A percentile compares a stretch with the other conserved stretches of the same genome.
Conservation (phyloP, 495 filamentous ascomycete species). For the Penicillium subrubescens region DNA sequence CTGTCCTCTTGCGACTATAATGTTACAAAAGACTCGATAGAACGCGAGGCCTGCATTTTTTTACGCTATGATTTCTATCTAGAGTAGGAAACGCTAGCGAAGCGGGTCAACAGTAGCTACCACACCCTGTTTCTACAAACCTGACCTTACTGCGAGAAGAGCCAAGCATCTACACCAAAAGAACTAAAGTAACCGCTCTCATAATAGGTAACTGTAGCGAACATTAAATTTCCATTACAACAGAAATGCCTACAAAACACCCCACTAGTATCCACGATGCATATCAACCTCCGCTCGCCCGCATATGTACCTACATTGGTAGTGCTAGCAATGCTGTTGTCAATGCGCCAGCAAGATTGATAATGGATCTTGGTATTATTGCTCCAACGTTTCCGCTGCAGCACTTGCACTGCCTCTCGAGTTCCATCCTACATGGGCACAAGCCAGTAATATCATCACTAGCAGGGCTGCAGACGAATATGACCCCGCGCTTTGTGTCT, state of each 20-base stretch:
- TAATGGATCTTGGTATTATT: slow-evolving; percentile 18
- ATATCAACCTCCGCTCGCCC: background rate
- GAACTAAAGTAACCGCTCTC: background rate
- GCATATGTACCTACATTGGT: slow-evolving; percentile 1
- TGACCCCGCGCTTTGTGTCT: slow-evolving; percentile 9
- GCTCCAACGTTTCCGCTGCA: background rate
- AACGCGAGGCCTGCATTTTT: background rate
- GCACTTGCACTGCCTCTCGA: background rate
- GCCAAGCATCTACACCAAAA: background rate
- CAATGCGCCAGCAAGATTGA: slow-evolving; percentile 18
- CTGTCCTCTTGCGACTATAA: background rate
- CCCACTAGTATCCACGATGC: background rate
- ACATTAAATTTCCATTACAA: background rate
- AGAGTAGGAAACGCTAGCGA: slow-evolving; percentile 2
- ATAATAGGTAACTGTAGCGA: background rate
- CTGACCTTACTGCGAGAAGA: background rate
- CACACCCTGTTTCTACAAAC: background rate
- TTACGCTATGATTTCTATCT: background rate
- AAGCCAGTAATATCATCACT: slow-evolving; percentile 11
- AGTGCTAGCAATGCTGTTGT: background rate
- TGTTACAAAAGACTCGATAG: background rate
- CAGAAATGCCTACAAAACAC: background rate
- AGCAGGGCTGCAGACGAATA: background rate
- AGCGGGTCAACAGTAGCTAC: slow-evolving; percentile 9
- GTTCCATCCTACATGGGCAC: background rate